A percentile compares a stretch with the other conserved stretches of the same genome.
These are phyloP conservation scores for Pichia ethanolica DNA, from an alignment of 805 yeast species.

Conservation along the genomic window DNA sequence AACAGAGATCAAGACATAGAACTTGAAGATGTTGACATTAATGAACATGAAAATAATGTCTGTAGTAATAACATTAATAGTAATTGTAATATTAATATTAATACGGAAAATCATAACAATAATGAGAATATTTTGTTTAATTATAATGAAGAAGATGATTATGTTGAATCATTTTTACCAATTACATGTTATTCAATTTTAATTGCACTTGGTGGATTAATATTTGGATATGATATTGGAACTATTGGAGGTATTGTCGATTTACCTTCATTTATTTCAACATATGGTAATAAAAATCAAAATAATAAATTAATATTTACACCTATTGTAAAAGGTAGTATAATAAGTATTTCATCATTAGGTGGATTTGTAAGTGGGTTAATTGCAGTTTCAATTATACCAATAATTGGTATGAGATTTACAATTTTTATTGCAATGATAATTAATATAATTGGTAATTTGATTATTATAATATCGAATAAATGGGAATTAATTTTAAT, in stretches of 20 bases:
- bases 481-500: constrained; percentile 21
- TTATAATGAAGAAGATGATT: background rate
- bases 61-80: background rate
- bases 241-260: constrained; percentile 29
- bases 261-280: constrained; percentile 20
- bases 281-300: constrained; percentile 18
- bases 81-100: background rate
- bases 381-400: constrained; percentile 17
- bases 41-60: background rate
- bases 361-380: constrained; percentile 30
- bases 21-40: background rate
- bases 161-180: constrained; percentile 12
- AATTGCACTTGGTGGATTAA: constrained; percentile 27
- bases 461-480: constrained; percentile 12
- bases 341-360: constrained; percentile 25
- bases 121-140: background rate
- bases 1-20: too few relatives aligned
- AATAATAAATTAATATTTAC: constrained; percentile 11
- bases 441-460: constrained; percentile 17
- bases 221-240: constrained; percentile 33
- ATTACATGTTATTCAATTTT: constrained; percentile 19
- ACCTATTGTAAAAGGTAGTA: constrained; percentile 23
- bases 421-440: constrained; percentile 19
- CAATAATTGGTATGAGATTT: constrained; percentile 20
- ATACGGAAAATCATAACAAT: too few relatives aligned